Evolutionary conservation across 1,284 basidiomycete species (phyloP).

Genomic region (Cystobasidiaceae sp.): DNA sequence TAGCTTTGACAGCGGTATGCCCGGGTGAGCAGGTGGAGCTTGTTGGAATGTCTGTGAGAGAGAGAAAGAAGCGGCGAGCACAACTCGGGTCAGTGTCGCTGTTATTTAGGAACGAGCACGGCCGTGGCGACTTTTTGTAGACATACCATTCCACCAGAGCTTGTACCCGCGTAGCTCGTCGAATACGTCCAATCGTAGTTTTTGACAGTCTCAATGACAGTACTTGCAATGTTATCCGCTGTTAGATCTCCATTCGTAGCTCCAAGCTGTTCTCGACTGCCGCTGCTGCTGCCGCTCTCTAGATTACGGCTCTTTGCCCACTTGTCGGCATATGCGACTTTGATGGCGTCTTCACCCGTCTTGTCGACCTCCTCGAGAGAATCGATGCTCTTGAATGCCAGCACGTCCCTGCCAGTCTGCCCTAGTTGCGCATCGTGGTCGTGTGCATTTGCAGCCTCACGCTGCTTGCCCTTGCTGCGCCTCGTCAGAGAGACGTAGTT

Average conservation of each 20-base stretch:
- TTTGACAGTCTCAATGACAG: constrained; percentile 34
- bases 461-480: constrained; percentile 41
- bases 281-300: not conserved
- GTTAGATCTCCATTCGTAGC: not conserved
- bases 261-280: no score
- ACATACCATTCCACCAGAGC: constrained; percentile 1
- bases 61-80: not conserved
- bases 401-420: not conserved
- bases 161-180: constrained; percentile 67
- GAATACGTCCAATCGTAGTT: constrained; percentile 99
- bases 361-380: constrained; percentile 71
- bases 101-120: not conserved
- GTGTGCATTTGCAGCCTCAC: not conserved
- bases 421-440: not conserved
- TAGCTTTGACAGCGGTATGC: constrained; percentile 73
- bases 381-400: constrained; percentile 59
- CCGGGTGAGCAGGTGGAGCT: constrained; percentile 49
- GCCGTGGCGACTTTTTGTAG: not conserved
- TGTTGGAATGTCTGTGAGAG: constrained; percentile 32
- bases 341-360: constrained; percentile 74
- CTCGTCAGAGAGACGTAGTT: constrained; percentile 62
- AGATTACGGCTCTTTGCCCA: constrained; percentile 54
- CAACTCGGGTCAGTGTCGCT: not conserved
- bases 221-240: not conserved
- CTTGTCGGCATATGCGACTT: constrained; percentile 87